These are phyloP conservation scores for Suillus spraguei DNA, from an alignment of 768 basidiomycete species.

Conservation along the genomic window DNA sequence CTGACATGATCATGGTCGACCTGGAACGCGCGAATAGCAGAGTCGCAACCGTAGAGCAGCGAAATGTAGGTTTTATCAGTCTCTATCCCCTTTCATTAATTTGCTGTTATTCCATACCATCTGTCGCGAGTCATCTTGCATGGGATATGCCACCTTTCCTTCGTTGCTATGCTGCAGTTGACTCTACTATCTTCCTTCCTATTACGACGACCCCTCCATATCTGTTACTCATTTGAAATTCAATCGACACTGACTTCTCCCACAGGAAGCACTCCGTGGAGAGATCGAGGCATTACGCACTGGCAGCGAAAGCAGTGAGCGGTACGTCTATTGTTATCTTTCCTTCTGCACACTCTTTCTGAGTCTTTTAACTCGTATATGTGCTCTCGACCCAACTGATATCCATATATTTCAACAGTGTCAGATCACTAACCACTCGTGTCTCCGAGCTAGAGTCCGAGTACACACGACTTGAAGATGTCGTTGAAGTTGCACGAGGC, in stretches of 20 bases:
- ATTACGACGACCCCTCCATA: background rate
- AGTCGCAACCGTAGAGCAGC: conserved; percentile 87
- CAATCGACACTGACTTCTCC: background rate
- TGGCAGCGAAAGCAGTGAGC: conserved; percentile 69
- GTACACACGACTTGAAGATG: conserved; percentile 64
- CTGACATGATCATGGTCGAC: conserved; percentile 95
- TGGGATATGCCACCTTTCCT: background rate
- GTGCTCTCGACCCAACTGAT: background rate
- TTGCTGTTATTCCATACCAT: background rate
- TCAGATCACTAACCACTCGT: conserved; percentile 71
- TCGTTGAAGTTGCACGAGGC: conserved; percentile 50
- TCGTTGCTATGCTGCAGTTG: background rate
- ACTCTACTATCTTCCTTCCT: background rate
- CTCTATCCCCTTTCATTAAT: background rate
- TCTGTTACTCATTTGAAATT: background rate
- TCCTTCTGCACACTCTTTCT: background rate
- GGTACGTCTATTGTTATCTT: conserved; percentile 46
- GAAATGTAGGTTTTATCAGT: conserved; percentile 64
- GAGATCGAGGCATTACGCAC: conserved; percentile 91
- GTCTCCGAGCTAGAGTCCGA: conserved; percentile 79
- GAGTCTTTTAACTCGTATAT: background rate
- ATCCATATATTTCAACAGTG: conserved; percentile 41
- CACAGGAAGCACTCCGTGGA: conserved; percentile 89
- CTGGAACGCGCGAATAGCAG: conserved; percentile 94
- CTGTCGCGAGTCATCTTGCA: background rate